phyloP scores from a whole-genome alignment of 768 basidiomycete genomes.

The Serpula lacrymans region DNA sequence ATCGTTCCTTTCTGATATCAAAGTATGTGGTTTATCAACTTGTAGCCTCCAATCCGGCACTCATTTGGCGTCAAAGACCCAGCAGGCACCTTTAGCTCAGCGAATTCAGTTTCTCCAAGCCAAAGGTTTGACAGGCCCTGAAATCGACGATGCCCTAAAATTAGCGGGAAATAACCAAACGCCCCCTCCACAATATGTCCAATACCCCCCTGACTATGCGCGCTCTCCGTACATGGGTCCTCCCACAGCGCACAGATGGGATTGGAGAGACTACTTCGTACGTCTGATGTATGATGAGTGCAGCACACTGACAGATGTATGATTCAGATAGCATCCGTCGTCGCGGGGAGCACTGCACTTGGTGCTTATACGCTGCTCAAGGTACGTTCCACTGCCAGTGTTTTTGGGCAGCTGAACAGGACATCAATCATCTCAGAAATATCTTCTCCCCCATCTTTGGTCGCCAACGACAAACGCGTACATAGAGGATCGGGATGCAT shows the following conservation, averaged over 20 bases:
- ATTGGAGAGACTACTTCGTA: constrained; percentile 98
- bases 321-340: constrained; percentile 81
- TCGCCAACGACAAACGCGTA: constrained; percentile 89
- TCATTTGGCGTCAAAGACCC: constrained; percentile 46
- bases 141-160: constrained; percentile 84
- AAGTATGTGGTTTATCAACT: constrained; percentile 41
- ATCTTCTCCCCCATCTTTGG: constrained; percentile 83
- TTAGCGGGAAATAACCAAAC: constrained; percentile 43
- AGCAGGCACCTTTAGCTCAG: constrained; percentile 75
- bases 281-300: constrained; percentile 27
- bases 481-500: constrained; percentile 79
- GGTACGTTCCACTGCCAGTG: constrained; percentile 36
- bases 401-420: neutral
- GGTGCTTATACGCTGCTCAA: constrained; percentile 77
- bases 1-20: constrained; percentile 80
- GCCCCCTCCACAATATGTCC: constrained; percentile 11
- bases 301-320: neutral
- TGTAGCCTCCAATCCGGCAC: neutral
- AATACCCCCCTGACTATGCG: constrained; percentile 44
- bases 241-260: constrained; percentile 57
- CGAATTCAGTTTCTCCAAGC: constrained; percentile 93
- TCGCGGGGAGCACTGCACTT: constrained; percentile 84
- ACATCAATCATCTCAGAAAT: constrained; percentile 58
- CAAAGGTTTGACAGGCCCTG: constrained; percentile 78
- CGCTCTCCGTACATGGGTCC: constrained; percentile 37